phyloP scores from a whole-genome alignment of 345 rosid species.

The Moringa oleifera region DNA sequence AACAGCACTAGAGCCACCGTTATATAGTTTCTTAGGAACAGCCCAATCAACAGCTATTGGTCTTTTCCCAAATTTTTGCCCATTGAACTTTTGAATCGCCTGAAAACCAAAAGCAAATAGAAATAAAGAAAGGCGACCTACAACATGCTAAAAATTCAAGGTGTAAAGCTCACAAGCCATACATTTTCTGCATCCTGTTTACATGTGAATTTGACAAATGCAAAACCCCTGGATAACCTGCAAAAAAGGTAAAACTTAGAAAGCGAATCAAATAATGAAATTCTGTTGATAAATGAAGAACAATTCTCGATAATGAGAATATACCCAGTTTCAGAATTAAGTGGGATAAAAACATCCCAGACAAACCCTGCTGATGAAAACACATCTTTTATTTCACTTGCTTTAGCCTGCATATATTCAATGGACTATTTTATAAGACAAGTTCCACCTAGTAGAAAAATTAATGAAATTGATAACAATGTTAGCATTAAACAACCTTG shows the following conservation, averaged over 20 bases:
- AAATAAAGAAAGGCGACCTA: slow-evolving; percentile 11
- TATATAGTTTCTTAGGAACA: slow-evolving; percentile 79
- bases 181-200: slow-evolving; percentile 88
- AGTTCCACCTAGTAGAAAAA: slow-evolving; percentile 6
- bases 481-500: slow-evolving; percentile 44
- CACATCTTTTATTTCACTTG: slow-evolving; percentile 46
- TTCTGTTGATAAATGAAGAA: not conserved
- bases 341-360: slow-evolving; percentile 84
- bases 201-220: slow-evolving; percentile 89
- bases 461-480: slow-evolving; percentile 7
- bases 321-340: slow-evolving; percentile 73
- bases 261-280: slow-evolving; percentile 3
- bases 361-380: slow-evolving; percentile 84
- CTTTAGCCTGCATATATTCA: slow-evolving; percentile 54
- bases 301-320: slow-evolving; percentile 10
- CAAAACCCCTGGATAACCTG: slow-evolving; percentile 91
- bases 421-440: slow-evolving; percentile 13
- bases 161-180: slow-evolving; percentile 20
- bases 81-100: slow-evolving; percentile 94
- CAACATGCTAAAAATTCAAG: slow-evolving; percentile 4
- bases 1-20: slow-evolving; percentile 34
- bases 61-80: slow-evolving; percentile 61
- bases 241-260: slow-evolving; percentile 16
- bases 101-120: slow-evolving; percentile 24
- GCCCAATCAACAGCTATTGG: slow-evolving; percentile 97